phyloP scores from a whole-genome alignment of 352 stramenopile species.

The Pythium phragmitis region DNA sequence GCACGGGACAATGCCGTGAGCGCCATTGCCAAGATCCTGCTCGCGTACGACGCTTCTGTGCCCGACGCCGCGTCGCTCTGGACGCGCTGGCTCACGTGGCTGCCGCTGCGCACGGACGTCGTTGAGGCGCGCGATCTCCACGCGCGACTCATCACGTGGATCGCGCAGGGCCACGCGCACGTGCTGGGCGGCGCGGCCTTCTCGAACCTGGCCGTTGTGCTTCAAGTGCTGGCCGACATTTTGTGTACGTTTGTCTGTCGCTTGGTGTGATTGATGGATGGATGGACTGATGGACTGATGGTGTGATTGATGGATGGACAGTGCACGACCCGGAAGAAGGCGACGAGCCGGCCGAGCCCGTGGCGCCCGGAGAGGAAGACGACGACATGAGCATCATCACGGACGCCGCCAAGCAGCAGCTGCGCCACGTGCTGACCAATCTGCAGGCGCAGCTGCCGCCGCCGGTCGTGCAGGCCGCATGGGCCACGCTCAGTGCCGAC shows the following conservation, averaged over 20 bases:
- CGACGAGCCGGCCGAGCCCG: slow-evolving; percentile 37
- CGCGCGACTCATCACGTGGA: slow-evolving; percentile 61
- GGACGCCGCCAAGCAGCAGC: slow-evolving; percentile 51
- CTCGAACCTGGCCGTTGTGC: slow-evolving; percentile 54
- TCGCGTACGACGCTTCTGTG: slow-evolving; percentile 51
- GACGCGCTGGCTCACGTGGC: slow-evolving; percentile 76
- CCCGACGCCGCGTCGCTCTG: slow-evolving; percentile 60
- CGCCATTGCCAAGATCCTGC: slow-evolving; percentile 78
- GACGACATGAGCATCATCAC: slow-evolving; percentile 74
- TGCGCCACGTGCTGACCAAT: slow-evolving; percentile 59
- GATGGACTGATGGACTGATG: not conserved
- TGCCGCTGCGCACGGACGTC: slow-evolving; percentile 76
- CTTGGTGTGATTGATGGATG: slow-evolving; percentile 7
- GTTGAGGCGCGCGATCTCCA: slow-evolving; percentile 80
- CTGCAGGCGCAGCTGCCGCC: slow-evolving; percentile 68
- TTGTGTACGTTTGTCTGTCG: slow-evolving; percentile 46
- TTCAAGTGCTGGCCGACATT: slow-evolving; percentile 79
- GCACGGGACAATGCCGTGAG: slow-evolving; percentile 83
- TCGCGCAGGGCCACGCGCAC: slow-evolving; percentile 55
- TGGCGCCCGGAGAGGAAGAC: slow-evolving; percentile 42
- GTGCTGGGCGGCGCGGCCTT: slow-evolving; percentile 65
- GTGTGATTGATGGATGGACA: slow-evolving; percentile 23
- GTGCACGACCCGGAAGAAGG: slow-evolving; percentile 61
- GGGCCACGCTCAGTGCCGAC: slow-evolving; percentile 62
- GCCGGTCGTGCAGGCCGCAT: slow-evolving; percentile 62